Base-by-base conservation (phyloP, 768 basidiomycete species). In the Amanita exitialis region DNA sequence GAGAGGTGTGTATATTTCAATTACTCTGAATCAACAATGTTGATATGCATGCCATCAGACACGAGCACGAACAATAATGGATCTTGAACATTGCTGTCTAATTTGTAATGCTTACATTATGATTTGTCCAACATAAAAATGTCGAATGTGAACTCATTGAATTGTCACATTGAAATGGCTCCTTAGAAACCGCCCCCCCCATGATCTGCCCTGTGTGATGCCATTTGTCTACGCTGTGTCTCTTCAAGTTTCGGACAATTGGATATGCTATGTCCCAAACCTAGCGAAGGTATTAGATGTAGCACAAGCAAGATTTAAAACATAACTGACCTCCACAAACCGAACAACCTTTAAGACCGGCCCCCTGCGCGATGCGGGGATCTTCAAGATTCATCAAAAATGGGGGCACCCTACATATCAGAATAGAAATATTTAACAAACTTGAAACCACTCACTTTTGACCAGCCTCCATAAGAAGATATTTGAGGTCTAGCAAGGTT, bases 231-330 rank as follows among this genome's bases (percentile, higher is more conserved):
- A 47, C 94, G 74, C 62, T 96, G 91, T 0, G 83, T 78, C 57
- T 99, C 96, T 66, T 97, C 94, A 55, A 96, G 71, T 67, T 98
- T 99, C 16, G 96, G 96, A 62, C 96, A 99, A 61, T 94, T 94
- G 6, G 86, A 83, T 50, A 98, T 89, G 20, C 81, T 83, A 59
- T 99, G 96, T 64, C 93, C 88, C 88, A 59, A 7, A 15, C 7
- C 28, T 53, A 25, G n/a, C 51, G 38, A 45, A 35, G 47, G 52
- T 25, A 50, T 15, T 4, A 25, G 28, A 15, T 20, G 4, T 48
- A 25, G n/a, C 4, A 27, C 28, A 46, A 30, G 3, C 12, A n/a
- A 7, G 15, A 23, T 3, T 8, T 18, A 36, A 36, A 27, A 9
- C 4, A 15, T 25, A 6, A 64, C 73, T 47, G 62, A 84, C 90